Conservation (phyloP, 495 filamentous ascomycete species). For the Penicillium atrosanguineum region DNA sequence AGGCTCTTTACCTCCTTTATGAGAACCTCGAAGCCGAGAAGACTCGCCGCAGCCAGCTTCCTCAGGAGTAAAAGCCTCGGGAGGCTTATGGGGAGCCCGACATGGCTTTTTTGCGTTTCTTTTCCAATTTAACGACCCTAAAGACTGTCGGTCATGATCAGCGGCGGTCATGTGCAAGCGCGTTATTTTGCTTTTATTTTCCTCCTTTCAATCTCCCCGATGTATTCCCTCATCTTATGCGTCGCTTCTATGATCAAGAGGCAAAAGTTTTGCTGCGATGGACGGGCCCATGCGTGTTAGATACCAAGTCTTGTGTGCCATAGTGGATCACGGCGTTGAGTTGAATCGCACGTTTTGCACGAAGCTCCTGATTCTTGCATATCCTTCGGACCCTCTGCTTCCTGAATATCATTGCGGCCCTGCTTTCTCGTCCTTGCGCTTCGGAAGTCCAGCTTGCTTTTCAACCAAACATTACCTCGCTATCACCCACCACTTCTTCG, state of each 20-base stretch:
- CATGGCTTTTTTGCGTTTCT: conserved; percentile 22
- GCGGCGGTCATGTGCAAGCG: conserved; percentile 34
- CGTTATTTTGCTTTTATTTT: conserved; percentile 47
- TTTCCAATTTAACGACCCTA: conserved; percentile 36
- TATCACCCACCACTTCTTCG: background rate
- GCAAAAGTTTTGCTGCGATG: conserved; percentile 30
- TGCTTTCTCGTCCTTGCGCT: background rate
- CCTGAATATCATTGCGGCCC: background rate
- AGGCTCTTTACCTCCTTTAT: conserved; percentile 91
- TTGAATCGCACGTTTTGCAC: conserved; percentile 19
- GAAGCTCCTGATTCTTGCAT: background rate
- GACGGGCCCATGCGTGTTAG: conserved; percentile 28
- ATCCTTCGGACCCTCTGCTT: no score
- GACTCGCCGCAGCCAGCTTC: conserved; percentile 81
- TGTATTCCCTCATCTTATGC: conserved; percentile 36
- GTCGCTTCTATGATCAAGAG: conserved; percentile 52
- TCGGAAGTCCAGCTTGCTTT: background rate
- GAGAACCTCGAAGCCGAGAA: conserved; percentile 99
- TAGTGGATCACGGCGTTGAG: conserved; percentile 17
- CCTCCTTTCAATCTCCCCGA: conserved; percentile 33
- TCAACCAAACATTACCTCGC: background rate
- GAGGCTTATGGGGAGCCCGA: conserved; percentile 19
- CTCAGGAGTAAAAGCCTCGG: conserved; percentile 57
- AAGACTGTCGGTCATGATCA: conserved; percentile 37
- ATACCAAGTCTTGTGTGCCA: conserved; percentile 25